Percentiles rank a stretch among this genome's conserved stretches.
Evolutionary conservation across 306 rosid genomes (phyloP).

Genomic region (Alnus glutinosa): DNA sequence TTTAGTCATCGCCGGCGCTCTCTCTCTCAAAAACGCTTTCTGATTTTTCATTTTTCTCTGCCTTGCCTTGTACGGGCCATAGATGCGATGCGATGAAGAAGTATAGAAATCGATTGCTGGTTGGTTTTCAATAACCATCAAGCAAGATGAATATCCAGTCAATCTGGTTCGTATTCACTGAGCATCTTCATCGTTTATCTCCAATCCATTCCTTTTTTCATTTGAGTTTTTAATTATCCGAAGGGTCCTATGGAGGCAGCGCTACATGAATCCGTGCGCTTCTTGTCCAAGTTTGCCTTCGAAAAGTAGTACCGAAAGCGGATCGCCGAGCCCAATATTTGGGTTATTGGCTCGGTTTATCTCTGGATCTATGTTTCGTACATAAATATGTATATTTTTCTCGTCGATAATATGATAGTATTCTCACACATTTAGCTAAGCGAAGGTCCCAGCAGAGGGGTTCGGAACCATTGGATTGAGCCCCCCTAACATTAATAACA

Average conservation of each 20-base stretch:
- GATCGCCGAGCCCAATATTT: constrained; percentile 32
- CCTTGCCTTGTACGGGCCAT: not conserved
- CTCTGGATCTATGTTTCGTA: constrained; percentile 36
- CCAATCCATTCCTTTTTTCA: not conserved
- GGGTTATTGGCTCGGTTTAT: constrained; percentile 33
- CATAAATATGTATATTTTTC: constrained; percentile 17
- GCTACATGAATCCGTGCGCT: constrained; percentile 59
- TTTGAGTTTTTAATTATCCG: constrained; percentile 18
- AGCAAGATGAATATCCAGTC: constrained; percentile 59
- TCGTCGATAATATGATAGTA: not conserved
- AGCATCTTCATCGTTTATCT: constrained; percentile 44
- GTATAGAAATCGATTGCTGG: constrained; percentile 51
- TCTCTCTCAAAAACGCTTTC: not conserved
- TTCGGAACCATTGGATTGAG: constrained; percentile 48
- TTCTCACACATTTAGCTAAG: not conserved
- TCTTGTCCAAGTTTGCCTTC: constrained; percentile 92
- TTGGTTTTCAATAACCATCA: constrained; percentile 5
- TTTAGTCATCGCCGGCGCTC: not conserved
- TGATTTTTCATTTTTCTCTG: not conserved
- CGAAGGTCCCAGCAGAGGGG: constrained; percentile 97
- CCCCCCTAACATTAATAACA: constrained; percentile 59
- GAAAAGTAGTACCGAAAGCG: constrained; percentile 50
- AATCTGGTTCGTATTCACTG: constrained; percentile 97
- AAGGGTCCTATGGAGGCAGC: constrained; percentile 92
- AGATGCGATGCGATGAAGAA: constrained; percentile 59